Percentiles rank a stretch among this genome's conserved stretches.
Conservation (phyloP, 176 grass and related monocot genomes). For the Musa beccarii region DNA sequence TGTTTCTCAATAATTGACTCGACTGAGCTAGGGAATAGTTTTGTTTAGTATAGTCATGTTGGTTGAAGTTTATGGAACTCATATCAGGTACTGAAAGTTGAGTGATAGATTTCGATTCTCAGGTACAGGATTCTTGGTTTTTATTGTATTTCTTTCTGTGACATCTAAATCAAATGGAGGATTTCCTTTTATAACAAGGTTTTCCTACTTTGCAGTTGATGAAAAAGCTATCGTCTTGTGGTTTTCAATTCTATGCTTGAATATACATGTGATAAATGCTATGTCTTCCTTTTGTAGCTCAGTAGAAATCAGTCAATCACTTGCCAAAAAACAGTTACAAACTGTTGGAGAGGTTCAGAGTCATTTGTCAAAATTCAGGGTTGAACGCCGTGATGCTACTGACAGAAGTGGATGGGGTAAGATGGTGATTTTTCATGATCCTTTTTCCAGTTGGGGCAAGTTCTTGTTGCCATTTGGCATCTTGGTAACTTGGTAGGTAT, state of each 20-base stretch:
- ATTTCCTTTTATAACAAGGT: background rate
- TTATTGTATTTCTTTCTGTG: background rate
- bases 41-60: no score
- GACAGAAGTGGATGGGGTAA: constrained; percentile 92
- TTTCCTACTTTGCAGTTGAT: constrained; percentile 15
- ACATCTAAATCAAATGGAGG: background rate
- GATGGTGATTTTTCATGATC: background rate
- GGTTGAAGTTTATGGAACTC: no score
- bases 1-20: no score
- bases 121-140: background rate
- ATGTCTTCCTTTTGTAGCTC: constrained; percentile 47
- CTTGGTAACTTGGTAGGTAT: background rate
- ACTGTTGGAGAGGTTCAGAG: constrained; percentile 72
- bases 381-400: constrained; percentile 77
- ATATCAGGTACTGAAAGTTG: no score
- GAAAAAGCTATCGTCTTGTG: background rate
- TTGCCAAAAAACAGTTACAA: constrained; percentile 85
- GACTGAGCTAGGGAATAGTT: no score
- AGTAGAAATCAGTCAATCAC: constrained; percentile 95
- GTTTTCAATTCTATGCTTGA: background rate
- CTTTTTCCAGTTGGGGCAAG: background rate
- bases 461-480: background rate
- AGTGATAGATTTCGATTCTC: no score
- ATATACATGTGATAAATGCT: background rate
- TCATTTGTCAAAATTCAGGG: constrained; percentile 78